Percentiles rank a stretch among this genome's conserved stretches.
Evolutionary conservation across 345 rosid genomes (phyloP).

Genomic region (Clausena lansium): DNA sequence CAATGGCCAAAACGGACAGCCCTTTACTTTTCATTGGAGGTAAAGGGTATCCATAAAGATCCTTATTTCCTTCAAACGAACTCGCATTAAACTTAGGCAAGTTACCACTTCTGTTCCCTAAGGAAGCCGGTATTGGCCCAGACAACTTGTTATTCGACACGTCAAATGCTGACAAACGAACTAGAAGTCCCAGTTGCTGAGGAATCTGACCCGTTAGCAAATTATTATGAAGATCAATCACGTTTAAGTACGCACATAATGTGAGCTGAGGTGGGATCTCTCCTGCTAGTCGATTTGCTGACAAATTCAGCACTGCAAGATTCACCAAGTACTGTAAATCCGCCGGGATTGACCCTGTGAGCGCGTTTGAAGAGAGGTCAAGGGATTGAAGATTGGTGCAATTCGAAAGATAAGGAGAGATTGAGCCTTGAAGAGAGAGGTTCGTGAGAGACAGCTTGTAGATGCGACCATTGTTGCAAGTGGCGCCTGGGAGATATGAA

Average conservation of each 20-base stretch:
- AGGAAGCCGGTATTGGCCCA: conserved; percentile 63
- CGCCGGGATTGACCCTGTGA: conserved; percentile 72
- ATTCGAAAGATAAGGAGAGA: conserved; percentile 76
- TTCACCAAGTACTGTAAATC: conserved; percentile 73
- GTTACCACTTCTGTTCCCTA: conserved; percentile 65
- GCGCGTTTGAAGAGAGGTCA: conserved; percentile 82
- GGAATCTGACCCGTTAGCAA: conserved; percentile 71
- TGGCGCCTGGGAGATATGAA: conserved; percentile 69
- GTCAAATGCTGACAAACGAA: conserved; percentile 75
- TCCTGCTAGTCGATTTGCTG: conserved; percentile 70
- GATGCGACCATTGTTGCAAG: conserved; percentile 90
- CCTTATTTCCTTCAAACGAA: conserved; percentile 77
- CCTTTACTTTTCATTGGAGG: conserved; percentile 61
- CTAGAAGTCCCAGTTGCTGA: conserved; percentile 58
- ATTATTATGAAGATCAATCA: conserved; percentile 86
- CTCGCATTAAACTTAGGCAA: conserved; percentile 66
- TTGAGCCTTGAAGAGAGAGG: conserved; percentile 72
- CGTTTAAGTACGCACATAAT: conserved; percentile 79
- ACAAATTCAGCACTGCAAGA: conserved; percentile 89
- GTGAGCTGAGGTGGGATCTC: conserved; percentile 77
- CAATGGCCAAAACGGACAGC: conserved; percentile 78
- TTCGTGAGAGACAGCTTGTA: conserved; percentile 84
- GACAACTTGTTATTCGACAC: conserved; percentile 70
- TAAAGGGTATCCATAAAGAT: conserved; percentile 82
- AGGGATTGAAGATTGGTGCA: conserved; percentile 89